Percentiles rank a stretch among this genome's conserved stretches.
These are phyloP conservation scores for Graphiopsis chlorocephala DNA, from an alignment of 2,329 filamentous ascomycete species.

Conservation along the genomic window DNA sequence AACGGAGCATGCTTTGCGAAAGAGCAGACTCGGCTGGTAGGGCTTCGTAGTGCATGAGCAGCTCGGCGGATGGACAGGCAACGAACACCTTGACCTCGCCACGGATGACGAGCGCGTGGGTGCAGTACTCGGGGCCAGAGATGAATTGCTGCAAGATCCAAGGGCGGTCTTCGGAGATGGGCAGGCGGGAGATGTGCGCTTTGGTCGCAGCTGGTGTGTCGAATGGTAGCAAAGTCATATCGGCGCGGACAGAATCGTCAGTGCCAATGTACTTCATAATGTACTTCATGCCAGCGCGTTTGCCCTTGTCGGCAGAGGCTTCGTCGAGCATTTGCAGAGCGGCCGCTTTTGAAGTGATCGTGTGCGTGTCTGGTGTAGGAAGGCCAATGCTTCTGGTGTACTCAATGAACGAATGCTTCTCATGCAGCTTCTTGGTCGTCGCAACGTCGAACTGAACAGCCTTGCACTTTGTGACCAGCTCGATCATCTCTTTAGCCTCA, in stretches of 20 bases:
- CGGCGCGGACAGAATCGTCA: conserved; percentile 57
- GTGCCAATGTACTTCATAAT: conserved; percentile 66
- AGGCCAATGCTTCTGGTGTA: conserved; percentile 56
- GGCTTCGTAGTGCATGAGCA: conserved; percentile 65
- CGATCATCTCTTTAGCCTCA: conserved; percentile 59
- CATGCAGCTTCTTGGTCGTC: conserved; percentile 58
- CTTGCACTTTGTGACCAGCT: conserved; percentile 56
- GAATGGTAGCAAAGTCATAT: conserved; percentile 65
- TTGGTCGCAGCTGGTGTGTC: conserved; percentile 53
- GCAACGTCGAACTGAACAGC: conserved; percentile 62
- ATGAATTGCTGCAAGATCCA: conserved; percentile 72
- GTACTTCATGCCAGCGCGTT: conserved; percentile 46
- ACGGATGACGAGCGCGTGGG: conserved; percentile 65
- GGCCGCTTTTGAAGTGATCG: conserved; percentile 53
- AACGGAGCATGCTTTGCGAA: conserved; percentile 59
- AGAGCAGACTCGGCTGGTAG: conserved; percentile 56
- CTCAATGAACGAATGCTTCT: conserved; percentile 64
- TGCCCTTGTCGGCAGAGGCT: conserved; percentile 21
- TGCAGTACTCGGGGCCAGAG: conserved; percentile 65
- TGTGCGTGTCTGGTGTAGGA: conserved; percentile 42
- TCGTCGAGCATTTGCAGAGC: conserved; percentile 53
- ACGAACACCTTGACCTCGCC: conserved; percentile 65
- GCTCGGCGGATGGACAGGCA: conserved; percentile 61
- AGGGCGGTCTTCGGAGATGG: conserved; percentile 53
- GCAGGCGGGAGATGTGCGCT: conserved; percentile 53